Percentiles rank a stretch among this genome's conserved stretches.
These are phyloP conservation scores for Talaromyces nanjingensis DNA, from an alignment of 495 filamentous ascomycete genomes.

Conservation along the genomic window DNA sequence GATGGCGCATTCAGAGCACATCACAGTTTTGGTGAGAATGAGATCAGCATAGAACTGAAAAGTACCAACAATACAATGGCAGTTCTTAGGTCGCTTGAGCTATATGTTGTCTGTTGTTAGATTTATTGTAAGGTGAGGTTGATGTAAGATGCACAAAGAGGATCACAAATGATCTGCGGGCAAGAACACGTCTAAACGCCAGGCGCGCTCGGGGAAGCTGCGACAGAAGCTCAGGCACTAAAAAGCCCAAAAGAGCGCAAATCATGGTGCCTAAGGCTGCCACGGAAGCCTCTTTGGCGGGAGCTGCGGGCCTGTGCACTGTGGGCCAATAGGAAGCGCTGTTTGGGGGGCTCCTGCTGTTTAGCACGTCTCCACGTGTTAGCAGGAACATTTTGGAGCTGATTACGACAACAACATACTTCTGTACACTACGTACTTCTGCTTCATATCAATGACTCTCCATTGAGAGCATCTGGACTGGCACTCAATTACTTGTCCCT, in stretches of 20 bases:
- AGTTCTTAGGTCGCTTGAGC: not conserved
- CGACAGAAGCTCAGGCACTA: not conserved
- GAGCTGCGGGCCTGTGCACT: not conserved
- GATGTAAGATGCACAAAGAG: not conserved
- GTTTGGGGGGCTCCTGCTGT: not conserved
- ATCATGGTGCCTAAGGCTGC: not conserved
- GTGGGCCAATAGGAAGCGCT: not conserved
- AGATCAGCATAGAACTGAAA: not conserved
- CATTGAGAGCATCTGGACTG: not conserved
- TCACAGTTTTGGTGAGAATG: not conserved
- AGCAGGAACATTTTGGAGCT: slow-evolving; percentile 1
- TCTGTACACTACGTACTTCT: not conserved
- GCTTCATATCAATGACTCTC: not conserved
- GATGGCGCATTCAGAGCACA: not conserved
- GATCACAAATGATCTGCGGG: not conserved
- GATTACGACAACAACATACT: not conserved
- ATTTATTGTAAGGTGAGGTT: not conserved
- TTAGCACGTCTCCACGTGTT: slow-evolving; percentile 5
- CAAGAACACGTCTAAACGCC: not conserved
- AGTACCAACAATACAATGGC: not conserved
- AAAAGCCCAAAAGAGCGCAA: not conserved
- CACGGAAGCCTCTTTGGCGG: not conserved
- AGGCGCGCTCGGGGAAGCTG: slow-evolving; percentile 9
- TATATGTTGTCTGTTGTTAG: not conserved
- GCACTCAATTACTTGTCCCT: not conserved